phyloP scores from a whole-genome alignment of 352 stramenopile genomes.

The Pythium grandisporangium region DNA sequence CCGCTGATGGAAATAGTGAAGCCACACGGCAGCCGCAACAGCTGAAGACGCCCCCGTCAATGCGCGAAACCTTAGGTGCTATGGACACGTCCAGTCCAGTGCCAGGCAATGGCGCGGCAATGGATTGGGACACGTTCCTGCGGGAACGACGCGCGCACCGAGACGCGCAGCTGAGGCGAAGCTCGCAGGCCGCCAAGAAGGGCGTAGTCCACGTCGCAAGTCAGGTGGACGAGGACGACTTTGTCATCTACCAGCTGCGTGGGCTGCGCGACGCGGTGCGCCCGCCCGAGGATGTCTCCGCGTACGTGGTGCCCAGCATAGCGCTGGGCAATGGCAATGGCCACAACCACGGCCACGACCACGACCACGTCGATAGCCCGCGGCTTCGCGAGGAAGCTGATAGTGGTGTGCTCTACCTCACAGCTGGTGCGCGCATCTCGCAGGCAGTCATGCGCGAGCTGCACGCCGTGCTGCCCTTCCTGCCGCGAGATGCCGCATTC shows the following conservation, averaged over 20 bases:
- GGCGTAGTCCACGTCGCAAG: conserved; percentile 28
- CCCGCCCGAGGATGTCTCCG: conserved; percentile 28
- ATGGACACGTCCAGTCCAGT: too few species aligned
- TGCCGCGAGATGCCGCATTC: conserved; percentile 38
- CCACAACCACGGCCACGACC: background rate
- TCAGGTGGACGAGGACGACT: conserved; percentile 25
- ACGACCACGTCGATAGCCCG: background rate
- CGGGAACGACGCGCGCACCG: conserved; percentile 7
- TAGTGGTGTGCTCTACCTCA: conserved; percentile 21
- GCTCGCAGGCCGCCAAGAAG: background rate
- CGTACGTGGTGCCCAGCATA: conserved; percentile 26
- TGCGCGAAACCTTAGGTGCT: background rate
- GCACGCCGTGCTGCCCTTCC: conserved; percentile 27
- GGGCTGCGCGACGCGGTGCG: conserved; percentile 12
- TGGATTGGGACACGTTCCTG: conserved; percentile 17
- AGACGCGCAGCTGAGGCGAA: background rate
- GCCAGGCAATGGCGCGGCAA: background rate
- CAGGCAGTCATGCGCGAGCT: conserved; percentile 33
- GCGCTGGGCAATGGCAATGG: conserved; percentile 4
- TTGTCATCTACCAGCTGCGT: conserved; percentile 20
- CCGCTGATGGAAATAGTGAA: background rate
- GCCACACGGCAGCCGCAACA: conserved; percentile 5
- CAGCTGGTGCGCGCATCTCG: conserved; percentile 29
- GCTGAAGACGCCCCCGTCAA: background rate
- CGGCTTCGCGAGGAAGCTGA: too few species aligned